Evolutionary conservation across 2,329 filamentous ascomycete genomes (phyloP), one percentile per base, ranked within the genome.

Genomic region (Helotiales sp.): DNA sequence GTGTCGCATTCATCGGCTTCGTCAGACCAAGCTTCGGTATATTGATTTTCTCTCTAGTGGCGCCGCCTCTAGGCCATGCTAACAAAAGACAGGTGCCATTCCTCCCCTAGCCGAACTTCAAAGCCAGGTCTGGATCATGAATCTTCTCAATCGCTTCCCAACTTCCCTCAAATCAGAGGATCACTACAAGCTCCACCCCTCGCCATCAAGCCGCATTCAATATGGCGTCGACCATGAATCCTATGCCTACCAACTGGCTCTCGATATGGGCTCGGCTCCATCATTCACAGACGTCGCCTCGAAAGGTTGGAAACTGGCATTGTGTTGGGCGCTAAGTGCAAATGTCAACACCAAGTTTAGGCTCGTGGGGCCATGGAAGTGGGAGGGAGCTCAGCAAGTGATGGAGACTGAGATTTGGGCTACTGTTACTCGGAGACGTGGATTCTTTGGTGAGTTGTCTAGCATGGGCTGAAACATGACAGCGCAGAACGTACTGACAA

Each of bases 291-390:
- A 80, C 32, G 73, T 84, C 4, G 61, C 78, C 63, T 71, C 69
- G 11, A 55, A 61, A 15, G 72, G 72, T 47, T 81, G 73, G 73
- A 80, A 79, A 66, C 63, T 82, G 8, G 75, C 79, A 6, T 80
- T 78, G 63, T 79, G 79, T 0, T 85, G 83, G 83, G 82, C 82
- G 1, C 80, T 84, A 74, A 79, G 82, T 0, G 78, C 82, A 32
- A 83, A 84, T 72, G 82, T 85, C 71, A 84, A 83, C 63, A 75
- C 80, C 34, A 85, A 85, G 67, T 85, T 85, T 64, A 77, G 82
- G 5, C 71, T 85, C 2, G 73, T 80, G 43, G 71, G 71, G 10
- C 70, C 65, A n/a, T 73, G 70, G 68, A 66, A 64, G 43, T 71
- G 65, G 59, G 20, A 45, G 54, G 71, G 65, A 11, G 71, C 71